phyloP scores from a whole-genome alignment of 805 yeast species.

The Barnettozyma siamensis region DNA sequence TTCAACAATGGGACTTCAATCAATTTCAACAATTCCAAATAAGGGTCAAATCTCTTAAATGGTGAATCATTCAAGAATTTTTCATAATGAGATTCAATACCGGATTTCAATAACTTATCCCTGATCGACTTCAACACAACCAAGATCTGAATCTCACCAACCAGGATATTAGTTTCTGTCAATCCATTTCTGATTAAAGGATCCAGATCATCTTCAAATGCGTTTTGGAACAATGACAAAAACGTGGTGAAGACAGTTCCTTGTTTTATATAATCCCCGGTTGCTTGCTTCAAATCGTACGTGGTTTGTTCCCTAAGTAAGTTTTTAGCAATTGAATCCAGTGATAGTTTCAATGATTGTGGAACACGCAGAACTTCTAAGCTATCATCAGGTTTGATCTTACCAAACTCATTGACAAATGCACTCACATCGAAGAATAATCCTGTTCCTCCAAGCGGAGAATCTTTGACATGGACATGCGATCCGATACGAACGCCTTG shows the following conservation, averaged over 20 bases:
- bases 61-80: conserved; percentile 17
- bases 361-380: conserved; percentile 38
- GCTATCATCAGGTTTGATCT: conserved; percentile 6
- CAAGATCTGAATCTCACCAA: conserved; percentile 23
- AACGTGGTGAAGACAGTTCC: conserved; percentile 15
- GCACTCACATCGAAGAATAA: conserved; percentile 23
- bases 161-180: conserved; percentile 23
- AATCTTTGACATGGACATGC: conserved; percentile 16
- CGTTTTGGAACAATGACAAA: conserved; percentile 15
- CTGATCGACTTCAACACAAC: conserved; percentile 15
- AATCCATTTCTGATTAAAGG: conserved; percentile 22
- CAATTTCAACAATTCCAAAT: conserved; percentile 29
- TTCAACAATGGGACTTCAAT: conserved; percentile 28
- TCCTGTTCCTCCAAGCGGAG: conserved; percentile 32
- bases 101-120: conserved; percentile 3
- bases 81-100: conserved; percentile 4
- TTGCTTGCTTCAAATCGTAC: conserved; percentile 10
- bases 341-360: conserved; percentile 24
- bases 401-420: conserved; percentile 2
- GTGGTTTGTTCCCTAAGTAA: conserved; percentile 15
- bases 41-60: conserved; percentile 23
- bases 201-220: conserved; percentile 16
- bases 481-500: conserved; percentile 11
- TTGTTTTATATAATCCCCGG: conserved; percentile 12
- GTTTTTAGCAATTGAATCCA: conserved; percentile 24